Evolutionary conservation across 352 stramenopile species (phyloP).

Genomic region (Globisporangium ultimum): DNA sequence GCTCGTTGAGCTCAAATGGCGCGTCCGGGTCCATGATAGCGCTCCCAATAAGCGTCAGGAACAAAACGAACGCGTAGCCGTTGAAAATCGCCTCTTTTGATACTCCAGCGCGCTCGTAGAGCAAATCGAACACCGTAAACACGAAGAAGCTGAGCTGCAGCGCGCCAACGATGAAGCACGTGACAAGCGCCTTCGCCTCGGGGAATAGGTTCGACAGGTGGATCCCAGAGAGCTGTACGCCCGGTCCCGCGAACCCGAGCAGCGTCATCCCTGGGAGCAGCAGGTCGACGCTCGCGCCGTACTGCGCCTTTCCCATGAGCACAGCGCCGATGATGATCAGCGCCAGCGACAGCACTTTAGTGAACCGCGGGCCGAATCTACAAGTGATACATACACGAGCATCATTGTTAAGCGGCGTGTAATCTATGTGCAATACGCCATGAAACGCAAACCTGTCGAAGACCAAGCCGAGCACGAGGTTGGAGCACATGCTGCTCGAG

Average conservation of each 20-base stretch:
- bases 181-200: constrained; percentile 57
- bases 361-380: constrained; percentile 51
- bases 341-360: constrained; percentile 49
- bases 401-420: neutral
- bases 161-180: constrained; percentile 66
- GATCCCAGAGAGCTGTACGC: constrained; percentile 65
- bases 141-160: constrained; percentile 74
- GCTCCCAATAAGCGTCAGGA: constrained; percentile 50
- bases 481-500: constrained; percentile 60
- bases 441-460: constrained; percentile 37
- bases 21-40: constrained; percentile 54
- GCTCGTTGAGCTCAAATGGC: constrained; percentile 27
- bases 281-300: constrained; percentile 24
- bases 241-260: constrained; percentile 58
- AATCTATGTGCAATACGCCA: constrained; percentile 1
- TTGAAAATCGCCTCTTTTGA: constrained; percentile 49
- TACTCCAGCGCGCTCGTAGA: constrained; percentile 35
- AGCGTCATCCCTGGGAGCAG: constrained; percentile 62
- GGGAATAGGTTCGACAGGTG: constrained; percentile 78
- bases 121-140: constrained; percentile 58
- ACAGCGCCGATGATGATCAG: constrained; percentile 42
- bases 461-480: constrained; percentile 54
- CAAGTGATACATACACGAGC: neutral
- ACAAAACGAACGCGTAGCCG: constrained; percentile 41
- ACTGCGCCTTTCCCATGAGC: constrained; percentile 48